Evolutionary conservation across 164 flowering plant species (phyloP).

Genomic region (Magnolia kwangsiensis): DNA sequence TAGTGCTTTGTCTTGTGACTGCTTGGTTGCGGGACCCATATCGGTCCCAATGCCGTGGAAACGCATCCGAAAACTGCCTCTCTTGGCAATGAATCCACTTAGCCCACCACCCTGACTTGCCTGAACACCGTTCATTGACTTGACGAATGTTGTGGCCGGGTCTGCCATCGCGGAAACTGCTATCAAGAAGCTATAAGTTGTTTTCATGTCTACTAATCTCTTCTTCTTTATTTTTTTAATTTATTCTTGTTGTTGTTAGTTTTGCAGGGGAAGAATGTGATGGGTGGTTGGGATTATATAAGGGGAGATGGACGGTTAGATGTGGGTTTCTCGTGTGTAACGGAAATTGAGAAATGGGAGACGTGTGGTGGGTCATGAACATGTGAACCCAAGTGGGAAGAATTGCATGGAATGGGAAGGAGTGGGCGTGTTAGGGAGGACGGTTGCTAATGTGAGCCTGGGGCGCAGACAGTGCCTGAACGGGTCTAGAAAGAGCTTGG

Average conservation of each 20-base stretch:
- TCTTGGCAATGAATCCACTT: not conserved
- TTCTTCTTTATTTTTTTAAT: no score
- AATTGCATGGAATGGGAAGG: not conserved
- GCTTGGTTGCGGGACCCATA: not conserved
- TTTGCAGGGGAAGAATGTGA: not conserved
- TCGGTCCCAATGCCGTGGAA: no score
- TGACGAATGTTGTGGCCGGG: not conserved
- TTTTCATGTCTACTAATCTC: constrained; percentile 1
- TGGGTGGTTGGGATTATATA: not conserved
- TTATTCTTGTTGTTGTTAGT: not conserved
- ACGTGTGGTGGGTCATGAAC: constrained; percentile 3
- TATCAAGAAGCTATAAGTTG: not conserved
- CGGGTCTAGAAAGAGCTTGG: not conserved
- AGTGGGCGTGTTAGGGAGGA: not conserved
- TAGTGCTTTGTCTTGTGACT: not conserved
- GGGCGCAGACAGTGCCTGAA: no score
- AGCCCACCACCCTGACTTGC: not conserved
- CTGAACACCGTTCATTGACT: not conserved
- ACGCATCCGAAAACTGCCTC: not conserved
- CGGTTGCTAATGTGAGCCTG: not conserved
- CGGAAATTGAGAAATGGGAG: constrained; percentile 1
- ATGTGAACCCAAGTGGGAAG: not conserved
- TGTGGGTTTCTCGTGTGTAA: constrained; percentile 3
- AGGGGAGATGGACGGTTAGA: not conserved
- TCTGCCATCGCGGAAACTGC: constrained; percentile 4